Percentiles rank a stretch among this genome's conserved stretches.
These are phyloP conservation scores for Lecanicillium sp. DNA, from an alignment of 2,329 filamentous ascomycete species.

Conservation along the genomic window DNA sequence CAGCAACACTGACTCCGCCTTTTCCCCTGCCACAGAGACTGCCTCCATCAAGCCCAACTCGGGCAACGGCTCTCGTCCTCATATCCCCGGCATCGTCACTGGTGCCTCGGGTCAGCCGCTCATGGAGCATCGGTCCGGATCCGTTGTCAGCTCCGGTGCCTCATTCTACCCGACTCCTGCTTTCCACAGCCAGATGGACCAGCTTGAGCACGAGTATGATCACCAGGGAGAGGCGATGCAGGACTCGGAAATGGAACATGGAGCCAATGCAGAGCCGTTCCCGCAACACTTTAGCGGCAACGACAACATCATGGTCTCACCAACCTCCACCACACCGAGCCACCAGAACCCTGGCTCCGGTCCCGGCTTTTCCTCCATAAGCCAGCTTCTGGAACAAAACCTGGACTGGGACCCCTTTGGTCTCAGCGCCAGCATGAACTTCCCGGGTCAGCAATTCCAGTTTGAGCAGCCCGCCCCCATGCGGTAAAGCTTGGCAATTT, in stretches of 20 bases:
- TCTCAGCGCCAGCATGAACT: slow-evolving; percentile 89
- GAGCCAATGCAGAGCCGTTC: slow-evolving; percentile 30
- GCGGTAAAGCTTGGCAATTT: slow-evolving; percentile 26
- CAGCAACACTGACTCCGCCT: slow-evolving; percentile 39
- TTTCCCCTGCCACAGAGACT: slow-evolving; percentile 43
- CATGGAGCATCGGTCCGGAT: slow-evolving; percentile 31
- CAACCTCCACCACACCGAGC: slow-evolving; percentile 24
- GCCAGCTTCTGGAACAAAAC: slow-evolving; percentile 66
- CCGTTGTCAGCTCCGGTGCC: slow-evolving; percentile 33
- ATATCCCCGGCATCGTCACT: slow-evolving; percentile 25
- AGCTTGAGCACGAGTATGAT: slow-evolving; percentile 97
- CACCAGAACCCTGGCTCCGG: slow-evolving; percentile 27
- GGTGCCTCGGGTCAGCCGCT: slow-evolving; percentile 26
- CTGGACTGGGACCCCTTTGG: slow-evolving; percentile 92
- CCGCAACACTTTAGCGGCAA: slow-evolving; percentile 57
- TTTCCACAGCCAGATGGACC: slow-evolving; percentile 91
- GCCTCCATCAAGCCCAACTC: slow-evolving; percentile 40
- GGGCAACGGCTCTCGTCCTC: slow-evolving; percentile 26
- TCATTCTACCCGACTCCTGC: slow-evolving; percentile 72
- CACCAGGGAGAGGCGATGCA: slow-evolving; percentile 85
- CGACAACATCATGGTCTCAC: slow-evolving; percentile 39
- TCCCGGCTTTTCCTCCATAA: slow-evolving; percentile 56
- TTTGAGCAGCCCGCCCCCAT: slow-evolving; percentile 57
- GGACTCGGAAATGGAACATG: slow-evolving; percentile 66
- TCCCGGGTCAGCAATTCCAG: slow-evolving; percentile 75